phyloP scores from a whole-genome alignment of 345 rosid species.

The Cardamine chenopodiifolia region DNA sequence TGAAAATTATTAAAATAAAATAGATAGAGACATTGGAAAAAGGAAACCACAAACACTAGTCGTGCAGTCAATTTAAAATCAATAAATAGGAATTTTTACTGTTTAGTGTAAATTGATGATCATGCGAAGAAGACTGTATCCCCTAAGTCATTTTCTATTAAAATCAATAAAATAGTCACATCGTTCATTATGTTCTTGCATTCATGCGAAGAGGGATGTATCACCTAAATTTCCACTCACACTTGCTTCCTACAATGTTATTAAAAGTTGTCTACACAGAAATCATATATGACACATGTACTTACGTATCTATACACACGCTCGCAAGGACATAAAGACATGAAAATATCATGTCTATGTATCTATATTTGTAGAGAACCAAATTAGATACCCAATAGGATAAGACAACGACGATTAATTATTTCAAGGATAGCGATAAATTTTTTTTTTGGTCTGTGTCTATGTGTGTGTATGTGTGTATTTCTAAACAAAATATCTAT shows the following conservation, averaged over 20 bases:
- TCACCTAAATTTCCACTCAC: conserved; percentile 49
- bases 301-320: conserved; percentile 30
- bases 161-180: conserved; percentile 3
- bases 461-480: neutral
- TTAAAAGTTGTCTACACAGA: neutral
- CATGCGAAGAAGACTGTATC: conserved; percentile 10
- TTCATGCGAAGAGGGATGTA: conserved; percentile 26
- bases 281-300: conserved; percentile 28
- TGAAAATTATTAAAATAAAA: conserved; percentile 28
- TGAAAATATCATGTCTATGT: conserved; percentile 29
- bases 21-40: conserved; percentile 7
- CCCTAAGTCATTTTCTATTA: neutral
- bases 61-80: conserved; percentile 11
- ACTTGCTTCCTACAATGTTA: conserved; percentile 41
- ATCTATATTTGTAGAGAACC: conserved; percentile 22
- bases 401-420: conserved; percentile 25
- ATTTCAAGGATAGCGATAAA: neutral
- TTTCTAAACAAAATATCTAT: conserved; percentile 30
- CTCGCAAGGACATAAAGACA: conserved; percentile 28
- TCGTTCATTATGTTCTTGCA: conserved; percentile 23
- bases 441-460: neutral
- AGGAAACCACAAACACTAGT: conserved; percentile 22
- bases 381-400: conserved; percentile 32
- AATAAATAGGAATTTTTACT: neutral
- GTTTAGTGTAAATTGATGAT: conserved; percentile 24